These are phyloP conservation scores for Mycena citricolor DNA, from an alignment of 1,284 basidiomycete species.

Conservation along the genomic window DNA sequence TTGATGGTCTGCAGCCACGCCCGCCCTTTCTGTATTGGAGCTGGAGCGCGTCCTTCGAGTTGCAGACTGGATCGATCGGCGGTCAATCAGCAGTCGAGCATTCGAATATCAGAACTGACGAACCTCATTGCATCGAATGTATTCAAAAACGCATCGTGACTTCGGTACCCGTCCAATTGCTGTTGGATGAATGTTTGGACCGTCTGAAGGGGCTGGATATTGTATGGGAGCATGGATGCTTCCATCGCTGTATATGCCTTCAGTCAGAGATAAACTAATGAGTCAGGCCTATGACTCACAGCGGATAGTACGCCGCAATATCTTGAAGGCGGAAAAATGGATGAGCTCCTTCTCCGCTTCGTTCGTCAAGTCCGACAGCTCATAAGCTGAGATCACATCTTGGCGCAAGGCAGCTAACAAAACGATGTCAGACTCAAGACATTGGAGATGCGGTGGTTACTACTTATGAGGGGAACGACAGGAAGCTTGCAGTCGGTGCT, in stretches of 20 bases:
- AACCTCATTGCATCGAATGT: conserved; percentile 11
- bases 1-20: conserved; percentile 17
- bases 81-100: too few species aligned
- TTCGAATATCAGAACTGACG: too few species aligned
- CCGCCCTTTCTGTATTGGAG: conserved; percentile 15
- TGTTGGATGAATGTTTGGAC: conserved; percentile 18
- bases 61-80: conserved; percentile 6
- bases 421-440: background rate
- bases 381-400: conserved; percentile 27
- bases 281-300: conserved; percentile 16
- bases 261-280: background rate
- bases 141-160: too few species aligned
- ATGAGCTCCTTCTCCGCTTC: conserved; percentile 23
- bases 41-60: conserved; percentile 13
- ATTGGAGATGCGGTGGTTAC: conserved; percentile 5
- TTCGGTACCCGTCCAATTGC: conserved; percentile 25
- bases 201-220: conserved; percentile 9
- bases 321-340: conserved; percentile 27
- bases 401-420: conserved; percentile 27
- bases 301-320: conserved; percentile 27
- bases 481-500: conserved; percentile 33
- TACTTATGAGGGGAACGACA: conserved; percentile 33
- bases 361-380: conserved; percentile 20
- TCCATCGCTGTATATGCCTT: conserved; percentile 26
- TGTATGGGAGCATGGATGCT: conserved; percentile 28